Percentiles rank a stretch among this genome's conserved stretches.
Evolutionary conservation across 441 rosid genomes (phyloP).

Genomic region (Francoa sonchifolia): DNA sequence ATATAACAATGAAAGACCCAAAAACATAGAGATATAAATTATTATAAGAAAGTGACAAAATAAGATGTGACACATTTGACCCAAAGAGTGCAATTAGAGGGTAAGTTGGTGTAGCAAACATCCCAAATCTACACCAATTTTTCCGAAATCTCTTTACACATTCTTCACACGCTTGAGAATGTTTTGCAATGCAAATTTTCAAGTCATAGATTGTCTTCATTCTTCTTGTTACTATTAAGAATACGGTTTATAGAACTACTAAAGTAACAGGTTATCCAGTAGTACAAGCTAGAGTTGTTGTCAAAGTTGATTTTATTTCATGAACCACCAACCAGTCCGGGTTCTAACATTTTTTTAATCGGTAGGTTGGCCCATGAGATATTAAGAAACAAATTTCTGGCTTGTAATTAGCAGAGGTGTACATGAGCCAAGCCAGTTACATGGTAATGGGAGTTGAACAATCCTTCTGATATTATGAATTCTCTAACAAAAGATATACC

Average conservation of each 20-base stretch:
- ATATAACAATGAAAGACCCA: background rate
- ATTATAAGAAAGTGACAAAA: background rate
- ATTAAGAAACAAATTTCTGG: too few species aligned
- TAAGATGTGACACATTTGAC: conserved; percentile 12
- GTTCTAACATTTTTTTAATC: background rate
- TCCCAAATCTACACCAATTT: conserved; percentile 17
- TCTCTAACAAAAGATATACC: too few species aligned
- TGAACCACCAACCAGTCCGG: background rate
- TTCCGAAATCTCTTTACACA: conserved; percentile 12
- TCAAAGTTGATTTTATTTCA: too few species aligned
- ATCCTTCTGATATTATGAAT: too few species aligned
- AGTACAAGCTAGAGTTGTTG: conserved; percentile 17
- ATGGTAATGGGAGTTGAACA: too few species aligned
- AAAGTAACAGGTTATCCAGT: conserved; percentile 18
- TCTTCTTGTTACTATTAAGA: conserved; percentile 16
- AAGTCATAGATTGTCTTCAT: conserved; percentile 19
- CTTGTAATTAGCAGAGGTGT: too few species aligned
- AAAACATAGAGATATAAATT: background rate
- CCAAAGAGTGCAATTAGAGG: conserved; percentile 9
- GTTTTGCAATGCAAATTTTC: conserved; percentile 15
- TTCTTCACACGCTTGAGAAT: conserved; percentile 19
- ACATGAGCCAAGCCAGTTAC: too few species aligned
- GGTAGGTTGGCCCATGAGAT: too few species aligned
- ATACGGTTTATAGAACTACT: background rate
- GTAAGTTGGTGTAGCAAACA: conserved; percentile 56